Conservation (phyloP, 176 grass and related monocot genomes). For the Musa itinerans region DNA sequence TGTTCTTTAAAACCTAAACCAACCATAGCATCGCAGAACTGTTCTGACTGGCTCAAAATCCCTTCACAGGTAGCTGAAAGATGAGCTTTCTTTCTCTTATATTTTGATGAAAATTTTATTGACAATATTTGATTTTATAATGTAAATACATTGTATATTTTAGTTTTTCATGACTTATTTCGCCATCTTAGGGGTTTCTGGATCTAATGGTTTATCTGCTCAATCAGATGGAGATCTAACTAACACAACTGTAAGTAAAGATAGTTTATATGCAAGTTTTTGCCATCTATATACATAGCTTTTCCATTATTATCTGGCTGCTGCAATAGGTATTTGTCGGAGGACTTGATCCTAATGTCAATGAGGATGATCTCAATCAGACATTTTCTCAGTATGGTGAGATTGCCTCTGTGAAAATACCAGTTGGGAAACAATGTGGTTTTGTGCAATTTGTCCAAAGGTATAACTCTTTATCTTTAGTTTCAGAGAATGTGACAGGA, state of each 20-base stretch:
- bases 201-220: slow-evolving; percentile 48
- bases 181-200: slow-evolving; percentile 50
- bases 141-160: background rate
- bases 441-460: slow-evolving; percentile 89
- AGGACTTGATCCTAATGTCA: slow-evolving; percentile 78
- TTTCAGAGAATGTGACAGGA: background rate
- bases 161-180: slow-evolving; percentile 2
- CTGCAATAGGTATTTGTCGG: slow-evolving; percentile 86
- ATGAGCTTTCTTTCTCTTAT: background rate
- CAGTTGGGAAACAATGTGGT: slow-evolving; percentile 83
- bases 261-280: slow-evolving; percentile 17
- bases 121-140: background rate
- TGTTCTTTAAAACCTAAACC: too few species aligned
- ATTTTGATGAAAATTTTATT: background rate
- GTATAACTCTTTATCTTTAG: slow-evolving; percentile 23
- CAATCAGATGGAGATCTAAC: slow-evolving; percentile 70
- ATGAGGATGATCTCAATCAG: slow-evolving; percentile 80
- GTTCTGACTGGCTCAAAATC: background rate
- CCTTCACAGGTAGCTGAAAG: background rate
- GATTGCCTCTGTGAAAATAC: slow-evolving; percentile 90
- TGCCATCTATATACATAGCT: background rate
- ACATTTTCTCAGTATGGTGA: slow-evolving; percentile 75
- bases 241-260: slow-evolving; percentile 74
- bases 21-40: background rate
- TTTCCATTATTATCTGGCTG: slow-evolving; percentile 17